phyloP scores from a whole-genome alignment of 2,329 filamentous ascomycete genomes.

The Sporothrix inflata region DNA sequence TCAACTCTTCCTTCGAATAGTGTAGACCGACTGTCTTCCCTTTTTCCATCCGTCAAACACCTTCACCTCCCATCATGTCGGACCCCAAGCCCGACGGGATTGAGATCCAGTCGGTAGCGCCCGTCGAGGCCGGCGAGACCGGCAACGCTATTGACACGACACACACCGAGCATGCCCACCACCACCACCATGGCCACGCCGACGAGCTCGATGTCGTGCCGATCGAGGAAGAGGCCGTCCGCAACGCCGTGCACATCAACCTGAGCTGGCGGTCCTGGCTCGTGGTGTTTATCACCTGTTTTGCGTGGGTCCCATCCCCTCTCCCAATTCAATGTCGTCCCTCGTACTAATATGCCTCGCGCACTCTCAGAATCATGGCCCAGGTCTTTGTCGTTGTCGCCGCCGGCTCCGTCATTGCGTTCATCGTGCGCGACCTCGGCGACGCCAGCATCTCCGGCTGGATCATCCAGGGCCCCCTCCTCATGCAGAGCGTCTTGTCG shows the following conservation, averaged over 20 bases:
- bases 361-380: slow-evolving; percentile 48
- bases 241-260: slow-evolving; percentile 48
- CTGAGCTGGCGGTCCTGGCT: slow-evolving; percentile 59
- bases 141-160: background rate
- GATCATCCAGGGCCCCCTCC: slow-evolving; percentile 60
- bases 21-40: background rate
- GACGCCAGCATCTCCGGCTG: slow-evolving; percentile 55
- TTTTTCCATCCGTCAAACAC: too few species aligned
- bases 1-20: background rate
- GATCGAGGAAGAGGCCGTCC: slow-evolving; percentile 38
- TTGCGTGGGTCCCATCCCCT: slow-evolving; percentile 43
- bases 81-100: slow-evolving; percentile 15
- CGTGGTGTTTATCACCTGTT: slow-evolving; percentile 52
- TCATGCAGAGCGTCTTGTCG: slow-evolving; percentile 61
- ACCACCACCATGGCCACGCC: background rate
- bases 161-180: slow-evolving; percentile 9
- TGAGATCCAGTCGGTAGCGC: background rate
- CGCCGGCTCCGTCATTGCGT: slow-evolving; percentile 59
- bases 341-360: background rate
- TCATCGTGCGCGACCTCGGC: slow-evolving; percentile 58
- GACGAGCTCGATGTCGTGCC: slow-evolving; percentile 33
- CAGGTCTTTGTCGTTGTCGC: slow-evolving; percentile 61
- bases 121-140: background rate
- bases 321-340: background rate
- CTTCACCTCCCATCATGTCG: background rate